Evolutionary conservation across 805 yeast genomes (phyloP).

Genomic region (Teunomyces lycoperdinae): DNA sequence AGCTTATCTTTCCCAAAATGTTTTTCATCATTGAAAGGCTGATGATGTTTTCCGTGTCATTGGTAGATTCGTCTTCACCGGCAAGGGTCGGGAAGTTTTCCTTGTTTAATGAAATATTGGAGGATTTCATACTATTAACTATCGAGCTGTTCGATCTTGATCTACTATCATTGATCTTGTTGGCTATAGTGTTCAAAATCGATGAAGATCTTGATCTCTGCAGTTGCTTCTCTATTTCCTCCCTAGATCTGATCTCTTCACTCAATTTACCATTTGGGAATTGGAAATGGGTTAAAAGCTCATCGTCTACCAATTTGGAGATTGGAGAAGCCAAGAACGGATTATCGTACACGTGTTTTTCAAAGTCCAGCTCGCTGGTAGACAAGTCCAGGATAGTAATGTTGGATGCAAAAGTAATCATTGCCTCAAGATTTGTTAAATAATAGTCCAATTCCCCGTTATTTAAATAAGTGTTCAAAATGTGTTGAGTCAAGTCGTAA

Average conservation of each 20-base stretch:
- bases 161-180: slow-evolving; percentile 29
- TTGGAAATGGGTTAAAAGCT: slow-evolving; percentile 22
- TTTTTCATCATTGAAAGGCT: slow-evolving; percentile 32
- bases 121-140: slow-evolving; percentile 16
- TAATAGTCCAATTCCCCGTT: slow-evolving; percentile 39
- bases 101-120: slow-evolving; percentile 11
- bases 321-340: slow-evolving; percentile 4
- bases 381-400: slow-evolving; percentile 31
- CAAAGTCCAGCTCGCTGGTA: slow-evolving; percentile 5
- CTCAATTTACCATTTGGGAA: slow-evolving; percentile 25
- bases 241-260: slow-evolving; percentile 14
- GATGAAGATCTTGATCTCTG: slow-evolving; percentile 39
- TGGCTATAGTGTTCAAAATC: slow-evolving; percentile 33
- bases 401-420: slow-evolving; percentile 34
- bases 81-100: slow-evolving; percentile 28
- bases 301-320: slow-evolving; percentile 29
- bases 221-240: slow-evolving; percentile 6
- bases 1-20: slow-evolving; percentile 34
- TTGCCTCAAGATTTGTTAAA: slow-evolving; percentile 43
- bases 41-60: slow-evolving; percentile 14
- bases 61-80: slow-evolving; percentile 14
- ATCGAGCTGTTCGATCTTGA: slow-evolving; percentile 34
- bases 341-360: background rate
- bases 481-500: slow-evolving; percentile 25
- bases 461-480: slow-evolving; percentile 28